Percentiles rank a stretch among this genome's conserved stretches.
These are phyloP conservation scores for Nakaseomyces sp. DNA, from an alignment of 1,139 yeast species.

Conservation along the genomic window DNA sequence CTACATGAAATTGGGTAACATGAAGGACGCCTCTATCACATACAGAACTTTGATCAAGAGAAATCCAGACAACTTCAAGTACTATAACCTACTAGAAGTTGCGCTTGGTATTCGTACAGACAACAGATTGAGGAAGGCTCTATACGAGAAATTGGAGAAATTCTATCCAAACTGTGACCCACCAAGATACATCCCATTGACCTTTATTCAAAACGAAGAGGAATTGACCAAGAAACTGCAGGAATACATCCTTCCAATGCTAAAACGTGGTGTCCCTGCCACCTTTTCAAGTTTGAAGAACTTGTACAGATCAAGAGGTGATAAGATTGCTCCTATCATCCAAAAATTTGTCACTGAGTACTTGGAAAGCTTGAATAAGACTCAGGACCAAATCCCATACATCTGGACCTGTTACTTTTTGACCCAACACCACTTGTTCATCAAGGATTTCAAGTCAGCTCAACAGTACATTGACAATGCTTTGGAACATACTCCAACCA, in stretches of 20 bases:
- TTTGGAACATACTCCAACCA: constrained; percentile 65
- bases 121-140: constrained; percentile 38
- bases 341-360: constrained; percentile 48
- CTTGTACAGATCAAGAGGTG: constrained; percentile 45
- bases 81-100: constrained; percentile 58
- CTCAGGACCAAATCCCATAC: constrained; percentile 42
- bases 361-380: constrained; percentile 27
- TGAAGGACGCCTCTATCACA: constrained; percentile 56
- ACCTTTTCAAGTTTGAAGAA: constrained; percentile 81
- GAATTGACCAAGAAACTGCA: constrained; percentile 40
- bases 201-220: constrained; percentile 52
- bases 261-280: constrained; percentile 82
- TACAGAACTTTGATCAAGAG: constrained; percentile 69
- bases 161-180: constrained; percentile 84
- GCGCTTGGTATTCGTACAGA: constrained; percentile 43
- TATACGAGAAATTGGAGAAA: constrained; percentile 54
- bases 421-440: constrained; percentile 66
- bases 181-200: constrained; percentile 67
- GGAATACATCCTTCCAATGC: constrained; percentile 50
- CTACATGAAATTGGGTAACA: constrained; percentile 36
- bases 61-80: constrained; percentile 71
- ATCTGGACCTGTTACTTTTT: constrained; percentile 77
- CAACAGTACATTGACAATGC: constrained; percentile 52
- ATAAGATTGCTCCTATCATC: constrained; percentile 34
- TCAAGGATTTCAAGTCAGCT: constrained; percentile 47